Percentiles rank a stretch among this genome's conserved stretches.
phyloP scores from a whole-genome alignment of 306 rosid genomes.

The Cucurbita ficifolia region DNA sequence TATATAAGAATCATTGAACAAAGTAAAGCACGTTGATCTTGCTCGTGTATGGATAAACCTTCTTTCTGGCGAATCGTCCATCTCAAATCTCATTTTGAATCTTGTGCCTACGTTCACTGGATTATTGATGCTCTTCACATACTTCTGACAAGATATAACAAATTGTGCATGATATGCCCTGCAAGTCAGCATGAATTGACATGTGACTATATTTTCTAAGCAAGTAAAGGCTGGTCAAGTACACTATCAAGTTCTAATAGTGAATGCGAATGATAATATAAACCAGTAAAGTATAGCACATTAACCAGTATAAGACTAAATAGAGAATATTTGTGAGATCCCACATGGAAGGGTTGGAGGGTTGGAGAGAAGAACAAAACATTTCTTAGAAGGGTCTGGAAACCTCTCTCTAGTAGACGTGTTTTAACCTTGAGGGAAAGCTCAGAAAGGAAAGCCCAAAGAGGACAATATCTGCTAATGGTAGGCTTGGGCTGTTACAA shows the following conservation, averaged over 20 bases:
- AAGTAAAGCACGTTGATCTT: not conserved
- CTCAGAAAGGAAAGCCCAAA: too few species aligned
- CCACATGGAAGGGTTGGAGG: too few species aligned
- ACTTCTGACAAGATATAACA: slow-evolving; percentile 70
- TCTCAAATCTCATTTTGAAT: slow-evolving; percentile 81
- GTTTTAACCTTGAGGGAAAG: too few species aligned
- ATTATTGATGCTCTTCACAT: slow-evolving; percentile 46
- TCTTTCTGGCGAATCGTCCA: slow-evolving; percentile 91
- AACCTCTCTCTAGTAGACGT: too few species aligned
- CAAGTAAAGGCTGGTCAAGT: not conserved
- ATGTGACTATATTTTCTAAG: not conserved
- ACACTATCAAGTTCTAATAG: not conserved
- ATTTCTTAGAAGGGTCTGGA: too few species aligned
- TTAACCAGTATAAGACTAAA: not conserved
- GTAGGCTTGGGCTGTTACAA: too few species aligned
- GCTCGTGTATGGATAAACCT: slow-evolving; percentile 32
- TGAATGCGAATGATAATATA: not conserved
- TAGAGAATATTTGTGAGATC: not conserved
- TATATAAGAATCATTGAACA: not conserved
- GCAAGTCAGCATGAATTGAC: slow-evolving; percentile 17
- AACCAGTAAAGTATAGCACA: not conserved
- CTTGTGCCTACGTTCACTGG: slow-evolving; percentile 65
- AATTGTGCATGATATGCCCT: slow-evolving; percentile 91
- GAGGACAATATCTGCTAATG: too few species aligned
- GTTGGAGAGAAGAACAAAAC: too few species aligned